Conservation (phyloP, 768 basidiomycete genomes). For the Mycena vulgaris region DNA sequence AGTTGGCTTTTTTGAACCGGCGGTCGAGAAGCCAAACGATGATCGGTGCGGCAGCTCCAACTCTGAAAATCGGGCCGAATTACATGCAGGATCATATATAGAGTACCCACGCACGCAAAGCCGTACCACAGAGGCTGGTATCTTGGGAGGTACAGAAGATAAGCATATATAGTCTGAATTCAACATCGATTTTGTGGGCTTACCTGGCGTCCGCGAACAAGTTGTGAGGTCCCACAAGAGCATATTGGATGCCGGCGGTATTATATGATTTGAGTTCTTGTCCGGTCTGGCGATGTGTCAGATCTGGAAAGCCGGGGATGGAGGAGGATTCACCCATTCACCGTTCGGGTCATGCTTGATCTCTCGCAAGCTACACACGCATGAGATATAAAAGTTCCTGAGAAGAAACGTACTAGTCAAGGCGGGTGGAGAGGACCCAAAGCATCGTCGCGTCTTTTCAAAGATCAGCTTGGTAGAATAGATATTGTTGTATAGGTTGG, state of each 20-base stretch:
- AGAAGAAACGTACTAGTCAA: slow-evolving; percentile 16
- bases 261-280: slow-evolving; percentile 22
- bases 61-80: neutral
- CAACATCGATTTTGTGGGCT: neutral
- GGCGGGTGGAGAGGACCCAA: slow-evolving; percentile 3
- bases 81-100: neutral
- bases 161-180: neutral
- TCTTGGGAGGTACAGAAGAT: neutral
- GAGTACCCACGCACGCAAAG: slow-evolving; percentile 13
- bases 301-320: neutral
- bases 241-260: slow-evolving; percentile 24
- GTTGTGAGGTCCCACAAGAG: slow-evolving; percentile 1
- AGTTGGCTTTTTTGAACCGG: slow-evolving; percentile 11
- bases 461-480: neutral
- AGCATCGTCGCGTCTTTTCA: slow-evolving; percentile 15
- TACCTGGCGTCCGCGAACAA: slow-evolving; percentile 9
- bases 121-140: slow-evolving; percentile 18
- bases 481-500: neutral
- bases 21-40: slow-evolving; percentile 20
- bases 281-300: neutral
- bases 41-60: neutral
- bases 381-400: neutral
- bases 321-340: neutral
- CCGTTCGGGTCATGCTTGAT: slow-evolving; percentile 23
- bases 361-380: neutral